Base-by-base conservation (phyloP, 1,284 basidiomycete species). In the Cryptococcus sp. region DNA sequence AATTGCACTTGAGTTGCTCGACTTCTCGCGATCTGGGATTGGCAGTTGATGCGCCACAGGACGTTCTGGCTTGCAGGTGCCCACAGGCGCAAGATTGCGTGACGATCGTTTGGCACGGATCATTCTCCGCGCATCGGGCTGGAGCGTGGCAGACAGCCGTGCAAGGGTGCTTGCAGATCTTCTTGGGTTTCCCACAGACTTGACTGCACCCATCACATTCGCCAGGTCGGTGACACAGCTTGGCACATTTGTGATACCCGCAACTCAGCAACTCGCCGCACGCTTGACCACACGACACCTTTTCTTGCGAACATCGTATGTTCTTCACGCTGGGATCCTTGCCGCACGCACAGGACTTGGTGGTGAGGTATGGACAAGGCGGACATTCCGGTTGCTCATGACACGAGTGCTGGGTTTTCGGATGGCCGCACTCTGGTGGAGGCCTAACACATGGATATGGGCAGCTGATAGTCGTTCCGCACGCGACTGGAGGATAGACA, bases 221-320 rank as follows among this genome's bases (percentile, higher is more conserved):
- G 49, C 86, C 90, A 0, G 83, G 67, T 25, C 66, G 79, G 70
- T 96, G 93, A 72, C 93, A 96, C 0, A 83, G 70, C 59, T 86
- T 83, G 58, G 88, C 85, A 73, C 93, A 96, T 25, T 84, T 85
- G 74, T 96, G 93, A 72, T 88, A 91, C 1, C 93, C 93, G 68
- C 93, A 96, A 0, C 80, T 78, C 38, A 94, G 80, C 4, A 88
- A 79, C 62, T 86, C 87, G 62, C 89, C 90, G 73, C 93, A 96
- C 1, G 82, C 73, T 42, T 81, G 83, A 4, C 93, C 93, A 73
- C 93, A 97, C 0, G 84, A 87, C 2, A 96, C 87, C 64, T 87
- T 88, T 67, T 89, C 88, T 56, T 68, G 65, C 4, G 90, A 90
- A 75, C 93, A 96, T 42, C 85, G 81, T 4, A 82, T 72, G 64